Base-by-base conservation (phyloP, 2,329 filamentous ascomycete genomes). In the Cladophialophora carrionii region DNA sequence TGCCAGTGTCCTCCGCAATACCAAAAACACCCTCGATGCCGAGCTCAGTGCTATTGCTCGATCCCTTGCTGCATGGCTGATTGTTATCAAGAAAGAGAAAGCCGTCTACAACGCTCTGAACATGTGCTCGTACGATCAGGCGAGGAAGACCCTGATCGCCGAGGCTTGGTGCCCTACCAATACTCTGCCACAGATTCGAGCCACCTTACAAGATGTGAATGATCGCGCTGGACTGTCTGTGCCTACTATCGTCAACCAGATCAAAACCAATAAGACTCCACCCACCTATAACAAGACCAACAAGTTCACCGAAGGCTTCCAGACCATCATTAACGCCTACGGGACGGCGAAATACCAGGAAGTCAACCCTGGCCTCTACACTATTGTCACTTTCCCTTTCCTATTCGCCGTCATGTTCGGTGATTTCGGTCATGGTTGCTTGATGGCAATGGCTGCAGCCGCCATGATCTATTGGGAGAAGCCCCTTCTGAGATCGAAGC, bases 401-500 rank as follows among this genome's bases (percentile, higher is more conserved):
- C 84, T 99, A 68, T 99, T 99, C 76, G 95, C 95, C 57, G 95
- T 99, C 86, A 99, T 99, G 95, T 99, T 99, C 76, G 96, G 95
- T 83, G 95, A 99, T 79, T 89, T 96, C 65, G 96, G 95, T 58
- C 95, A 99, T 75, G 95, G 94, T 71, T 78, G 89, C 70, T 90
- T 99, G 77, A 96, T 99, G 90, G 84, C 94, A 51, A 76, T 87
- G 62, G 90, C 92, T 63, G 91, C 95, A 14, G 74, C 88, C 62
- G 91, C 92, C 63, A 96, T 99, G 92, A 98, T 99, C 72, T 91
- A 96, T 81, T 98, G 89, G 84, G 95, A 99, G 80, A 93, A 91
- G 80, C 88, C 90, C 65, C 83, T 99, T 41, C 76, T 78, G 53
- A 84, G 85, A 66, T 92, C 94, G 78, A 99, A 99, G 82, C 89